phyloP scores from a whole-genome alignment of 106 monocot species.

The Triglochin maritima region DNA sequence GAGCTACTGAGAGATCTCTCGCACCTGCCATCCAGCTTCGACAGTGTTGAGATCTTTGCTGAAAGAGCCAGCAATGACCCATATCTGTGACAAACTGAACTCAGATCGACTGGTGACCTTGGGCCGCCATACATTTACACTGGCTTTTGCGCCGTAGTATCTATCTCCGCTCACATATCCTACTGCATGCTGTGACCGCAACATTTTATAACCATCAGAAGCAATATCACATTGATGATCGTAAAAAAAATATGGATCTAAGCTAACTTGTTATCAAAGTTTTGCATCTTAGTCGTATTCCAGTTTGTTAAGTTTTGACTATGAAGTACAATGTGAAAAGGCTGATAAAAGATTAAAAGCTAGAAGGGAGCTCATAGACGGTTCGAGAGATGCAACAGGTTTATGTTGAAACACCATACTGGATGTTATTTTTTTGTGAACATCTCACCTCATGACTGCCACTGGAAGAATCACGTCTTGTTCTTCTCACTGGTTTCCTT shows the following conservation, averaged over 20 bases:
- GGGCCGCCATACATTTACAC: constrained; percentile 79
- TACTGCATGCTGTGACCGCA: constrained; percentile 58
- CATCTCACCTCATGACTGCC: constrained; percentile 69
- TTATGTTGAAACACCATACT: background rate
- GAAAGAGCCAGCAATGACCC: constrained; percentile 83
- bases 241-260: too few relatives aligned
- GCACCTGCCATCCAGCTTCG: constrained; percentile 94
- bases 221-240: too few relatives aligned
- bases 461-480: constrained; percentile 38
- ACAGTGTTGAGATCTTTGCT: constrained; percentile 80
- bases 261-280: too few relatives aligned
- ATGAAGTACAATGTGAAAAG: too few relatives aligned
- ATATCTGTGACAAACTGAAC: constrained; percentile 88
- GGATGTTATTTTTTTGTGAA: background rate
- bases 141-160: constrained; percentile 83
- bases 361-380: too few relatives aligned
- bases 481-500: constrained; percentile 21
- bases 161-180: constrained; percentile 66
- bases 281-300: too few relatives aligned
- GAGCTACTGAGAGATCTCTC: background rate
- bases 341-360: too few relatives aligned
- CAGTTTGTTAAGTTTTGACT: too few relatives aligned
- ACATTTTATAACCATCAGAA: background rate
- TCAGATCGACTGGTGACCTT: constrained; percentile 40
- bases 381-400: too few relatives aligned